phyloP scores from a whole-genome alignment of 1,139 yeast genomes.

The Geotrichum cucujoidarum region DNA sequence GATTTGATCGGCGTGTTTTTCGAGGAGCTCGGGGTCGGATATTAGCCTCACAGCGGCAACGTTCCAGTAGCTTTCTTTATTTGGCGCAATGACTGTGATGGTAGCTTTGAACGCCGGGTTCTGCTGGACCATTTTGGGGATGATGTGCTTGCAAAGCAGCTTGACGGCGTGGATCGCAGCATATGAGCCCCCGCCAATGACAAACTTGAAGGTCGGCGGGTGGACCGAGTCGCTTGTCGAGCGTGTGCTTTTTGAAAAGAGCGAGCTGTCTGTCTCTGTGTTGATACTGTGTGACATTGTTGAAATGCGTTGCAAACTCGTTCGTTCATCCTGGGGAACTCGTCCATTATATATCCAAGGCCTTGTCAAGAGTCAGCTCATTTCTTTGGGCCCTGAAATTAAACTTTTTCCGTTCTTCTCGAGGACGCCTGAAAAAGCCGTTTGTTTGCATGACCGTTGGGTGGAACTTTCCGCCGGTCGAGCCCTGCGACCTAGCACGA shows the following conservation, averaged over 20 bases:
- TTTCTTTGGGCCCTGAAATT: background rate
- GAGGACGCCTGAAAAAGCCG: background rate
- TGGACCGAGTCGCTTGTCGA: background rate
- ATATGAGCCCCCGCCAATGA: conserved; percentile 19
- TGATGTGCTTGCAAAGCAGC: conserved; percentile 11
- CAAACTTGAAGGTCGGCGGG: conserved; percentile 7
- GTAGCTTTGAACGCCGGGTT: conserved; percentile 12
- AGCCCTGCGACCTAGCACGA: too few relatives aligned
- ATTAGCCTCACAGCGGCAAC: conserved; percentile 20
- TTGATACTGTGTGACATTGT: background rate
- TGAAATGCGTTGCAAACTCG: background rate
- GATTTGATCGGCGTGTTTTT: conserved; percentile 13
- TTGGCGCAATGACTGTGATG: conserved; percentile 19
- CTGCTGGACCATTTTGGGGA: conserved; percentile 13
- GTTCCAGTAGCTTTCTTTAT: conserved; percentile 20
- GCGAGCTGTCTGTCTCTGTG: background rate
- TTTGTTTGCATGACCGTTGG: too few relatives aligned
- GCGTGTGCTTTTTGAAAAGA: background rate
- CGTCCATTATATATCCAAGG: background rate
- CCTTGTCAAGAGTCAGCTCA: background rate
- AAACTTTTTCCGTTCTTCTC: background rate
- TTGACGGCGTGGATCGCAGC: conserved; percentile 17
- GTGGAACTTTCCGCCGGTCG: too few relatives aligned
- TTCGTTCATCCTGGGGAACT: background rate
- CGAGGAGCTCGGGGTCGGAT: conserved; percentile 16